A percentile compares a stretch with the other conserved stretches of the same genome.
These are phyloP conservation scores for Penicillium steckii DNA, from an alignment of 495 filamentous ascomycete genomes.

Conservation along the genomic window DNA sequence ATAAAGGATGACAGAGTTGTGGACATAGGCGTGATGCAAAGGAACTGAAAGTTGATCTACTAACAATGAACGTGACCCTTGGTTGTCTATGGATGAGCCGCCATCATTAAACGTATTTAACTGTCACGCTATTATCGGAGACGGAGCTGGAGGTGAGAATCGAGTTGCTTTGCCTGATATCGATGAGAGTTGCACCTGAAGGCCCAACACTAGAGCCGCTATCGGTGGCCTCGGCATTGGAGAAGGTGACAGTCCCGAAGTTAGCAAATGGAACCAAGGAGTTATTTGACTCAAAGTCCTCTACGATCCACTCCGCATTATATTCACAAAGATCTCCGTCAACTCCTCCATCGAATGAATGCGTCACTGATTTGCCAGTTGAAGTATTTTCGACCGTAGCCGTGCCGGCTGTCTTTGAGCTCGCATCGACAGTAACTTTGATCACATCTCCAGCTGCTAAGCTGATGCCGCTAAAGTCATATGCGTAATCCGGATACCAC, in stretches of 20 bases:
- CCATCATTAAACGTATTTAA: slow-evolving; percentile 21
- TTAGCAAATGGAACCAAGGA: slow-evolving; percentile 50
- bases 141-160: slow-evolving; percentile 43
- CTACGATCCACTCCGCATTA: slow-evolving; percentile 64
- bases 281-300: slow-evolving; percentile 49
- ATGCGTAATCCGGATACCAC: slow-evolving; percentile 57
- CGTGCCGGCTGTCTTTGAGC: slow-evolving; percentile 42
- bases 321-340: slow-evolving; percentile 25
- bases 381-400: slow-evolving; percentile 51
- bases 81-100: no score
- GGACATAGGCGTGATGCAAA: no score
- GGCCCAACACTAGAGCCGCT: slow-evolving; percentile 26
- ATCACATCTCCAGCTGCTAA: slow-evolving; percentile 54
- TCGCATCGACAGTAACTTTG: slow-evolving; percentile 48
- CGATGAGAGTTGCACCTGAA: slow-evolving; percentile 40
- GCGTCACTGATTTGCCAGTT: slow-evolving; percentile 48
- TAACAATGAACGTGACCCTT: no score
- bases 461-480: slow-evolving; percentile 48
- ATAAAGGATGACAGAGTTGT: no score
- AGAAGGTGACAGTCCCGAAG: slow-evolving; percentile 52
- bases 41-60: no score
- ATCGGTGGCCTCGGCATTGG: slow-evolving; percentile 27
- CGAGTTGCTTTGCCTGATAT: slow-evolving; percentile 43
- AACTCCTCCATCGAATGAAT: slow-evolving; percentile 40
- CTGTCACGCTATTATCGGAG: slow-evolving; percentile 20